phyloP scores from a whole-genome alignment of 345 rosid genomes.

The Acer saccharum region DNA sequence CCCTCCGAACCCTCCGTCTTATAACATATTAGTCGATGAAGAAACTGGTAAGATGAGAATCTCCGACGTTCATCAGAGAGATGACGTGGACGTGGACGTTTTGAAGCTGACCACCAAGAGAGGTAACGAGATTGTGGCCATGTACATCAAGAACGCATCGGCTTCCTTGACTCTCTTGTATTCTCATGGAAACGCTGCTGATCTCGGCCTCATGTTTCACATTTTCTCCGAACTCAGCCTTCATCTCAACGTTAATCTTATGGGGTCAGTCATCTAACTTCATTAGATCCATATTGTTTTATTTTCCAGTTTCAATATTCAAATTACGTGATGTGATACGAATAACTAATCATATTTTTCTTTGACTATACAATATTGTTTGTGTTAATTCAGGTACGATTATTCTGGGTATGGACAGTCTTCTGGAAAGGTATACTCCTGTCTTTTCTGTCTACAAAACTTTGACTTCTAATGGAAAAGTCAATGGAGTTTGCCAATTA shows the following conservation, averaged over 20 bases:
- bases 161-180: conserved; percentile 76
- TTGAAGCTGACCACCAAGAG: conserved; percentile 58
- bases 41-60: conserved; percentile 59
- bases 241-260: conserved; percentile 72
- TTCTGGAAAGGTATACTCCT: conserved; percentile 72
- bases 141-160: conserved; percentile 65
- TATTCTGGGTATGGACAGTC: conserved; percentile 92
- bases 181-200: conserved; percentile 97
- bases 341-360: too few species aligned
- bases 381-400: conserved; percentile 62
- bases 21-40: conserved; percentile 51
- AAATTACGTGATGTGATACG: too few species aligned
- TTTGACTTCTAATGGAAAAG: too few species aligned
- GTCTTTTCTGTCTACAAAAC: neutral
- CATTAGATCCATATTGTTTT: too few species aligned
- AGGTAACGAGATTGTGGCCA: conserved; percentile 75
- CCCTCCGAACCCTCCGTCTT: conserved; percentile 95
- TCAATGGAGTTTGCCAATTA: neutral
- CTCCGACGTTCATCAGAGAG: conserved; percentile 49
- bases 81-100: conserved; percentile 71
- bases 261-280: conserved; percentile 59
- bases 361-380: neutral
- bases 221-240: conserved; percentile 71
- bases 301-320: too few species aligned
- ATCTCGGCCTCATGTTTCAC: conserved; percentile 74